Conservation (phyloP, 768 basidiomycete genomes). For the Tulasnella sp. region DNA sequence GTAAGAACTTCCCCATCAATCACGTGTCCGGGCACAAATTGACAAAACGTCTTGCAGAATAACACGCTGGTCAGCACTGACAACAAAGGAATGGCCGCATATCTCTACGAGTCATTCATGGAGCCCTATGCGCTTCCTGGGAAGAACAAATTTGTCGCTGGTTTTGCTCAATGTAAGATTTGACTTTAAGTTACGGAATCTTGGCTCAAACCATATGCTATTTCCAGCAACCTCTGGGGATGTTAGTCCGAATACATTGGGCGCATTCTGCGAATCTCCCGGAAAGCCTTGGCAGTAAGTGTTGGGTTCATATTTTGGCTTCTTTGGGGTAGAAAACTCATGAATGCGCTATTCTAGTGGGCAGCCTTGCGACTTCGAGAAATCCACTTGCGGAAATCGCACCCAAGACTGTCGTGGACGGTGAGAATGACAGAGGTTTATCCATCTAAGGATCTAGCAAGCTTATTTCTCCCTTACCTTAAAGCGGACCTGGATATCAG, state of each 20-base stretch:
- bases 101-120: slow-evolving; percentile 54
- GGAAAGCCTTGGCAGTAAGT: slow-evolving; percentile 53
- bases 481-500: slow-evolving; percentile 57
- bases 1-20: slow-evolving; percentile 26
- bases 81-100: slow-evolving; percentile 80
- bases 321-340: no score
- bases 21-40: not conserved
- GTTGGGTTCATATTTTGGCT: no score
- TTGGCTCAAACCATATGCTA: slow-evolving; percentile 13
- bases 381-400: slow-evolving; percentile 62
- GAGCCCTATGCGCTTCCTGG: slow-evolving; percentile 59
- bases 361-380: slow-evolving; percentile 50
- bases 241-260: slow-evolving; percentile 60
- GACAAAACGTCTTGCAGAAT: slow-evolving; percentile 35
- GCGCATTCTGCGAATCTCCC: slow-evolving; percentile 67
- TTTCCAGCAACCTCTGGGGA: slow-evolving; percentile 9
- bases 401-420: slow-evolving; percentile 58
- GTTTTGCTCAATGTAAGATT: slow-evolving; percentile 53
- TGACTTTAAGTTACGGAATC: not conserved
- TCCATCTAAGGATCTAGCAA: slow-evolving; percentile 1
- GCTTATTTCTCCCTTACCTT: not conserved
- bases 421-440: slow-evolving; percentile 30
- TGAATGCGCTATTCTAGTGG: no score
- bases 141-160: slow-evolving; percentile 56
- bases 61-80: slow-evolving; percentile 70